A percentile compares a stretch with the other conserved stretches of the same genome.
phyloP scores from a whole-genome alignment of 441 rosid species.

The Cnidoscolus chayamansa region DNA sequence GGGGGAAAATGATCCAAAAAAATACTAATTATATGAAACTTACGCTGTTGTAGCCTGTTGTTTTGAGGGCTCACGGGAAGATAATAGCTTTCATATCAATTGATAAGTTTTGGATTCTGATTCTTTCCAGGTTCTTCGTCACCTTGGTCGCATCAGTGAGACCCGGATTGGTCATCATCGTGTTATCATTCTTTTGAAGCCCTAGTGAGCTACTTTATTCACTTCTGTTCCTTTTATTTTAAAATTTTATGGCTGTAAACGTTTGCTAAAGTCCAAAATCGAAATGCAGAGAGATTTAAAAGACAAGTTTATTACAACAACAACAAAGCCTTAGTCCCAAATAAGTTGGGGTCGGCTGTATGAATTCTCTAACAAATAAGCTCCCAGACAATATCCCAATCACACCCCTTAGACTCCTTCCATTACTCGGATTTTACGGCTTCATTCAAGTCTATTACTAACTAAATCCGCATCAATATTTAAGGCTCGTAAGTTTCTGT shows the following conservation, averaged over 20 bases:
- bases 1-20: not conserved
- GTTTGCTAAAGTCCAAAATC: not conserved
- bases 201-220: slow-evolving; percentile 36
- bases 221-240: not conserved
- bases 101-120: slow-evolving; percentile 1
- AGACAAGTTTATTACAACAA: not conserved
- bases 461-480: no score
- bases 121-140: slow-evolving; percentile 71
- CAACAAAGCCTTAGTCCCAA: no score
- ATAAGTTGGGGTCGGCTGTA: no score
- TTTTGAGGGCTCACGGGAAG: not conserved
- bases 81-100: not conserved
- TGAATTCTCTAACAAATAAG: no score
- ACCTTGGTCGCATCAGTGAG: slow-evolving; percentile 87
- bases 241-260: not conserved
- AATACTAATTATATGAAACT: not conserved
- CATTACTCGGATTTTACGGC: no score
- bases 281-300: not conserved
- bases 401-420: no score
- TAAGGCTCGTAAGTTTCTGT: no score
- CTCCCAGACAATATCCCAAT: no score
- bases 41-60: not conserved
- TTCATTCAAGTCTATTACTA: no score
- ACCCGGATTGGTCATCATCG: slow-evolving; percentile 72
- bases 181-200: slow-evolving; percentile 66